Base-by-base conservation (phyloP, 1,139 yeast genomes). In the Candida buenavistaensis region DNA sequence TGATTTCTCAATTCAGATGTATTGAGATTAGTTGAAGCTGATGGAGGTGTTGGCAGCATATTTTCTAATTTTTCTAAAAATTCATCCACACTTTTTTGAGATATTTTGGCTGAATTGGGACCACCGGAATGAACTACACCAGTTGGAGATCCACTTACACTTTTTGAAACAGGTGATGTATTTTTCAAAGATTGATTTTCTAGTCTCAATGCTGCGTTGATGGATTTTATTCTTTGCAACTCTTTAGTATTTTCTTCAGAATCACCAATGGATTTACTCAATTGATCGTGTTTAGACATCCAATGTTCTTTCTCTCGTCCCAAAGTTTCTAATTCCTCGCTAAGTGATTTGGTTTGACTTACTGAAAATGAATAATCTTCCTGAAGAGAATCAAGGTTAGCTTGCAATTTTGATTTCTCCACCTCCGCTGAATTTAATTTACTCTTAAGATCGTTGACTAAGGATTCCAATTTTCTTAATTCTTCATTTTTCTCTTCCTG, bases 121-220 rank as follows among this genome's bases (percentile, higher is more conserved):
- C 33, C 32, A 6, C 27, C 25, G 16, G 28, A 13, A 11, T 23
- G 9, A 31, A 14, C 37, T 21, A 38, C 32, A 13, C 23, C 33
- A n/a, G 35, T 22, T n/a, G 33, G 32, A 6, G 38, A 30, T 15
- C 7, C 32, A 14, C 11, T 31, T 15, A 23, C 20, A 12, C 23
- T 24, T 15, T 40, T 23, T 21, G 32, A 27, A 7, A 31, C 38
- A 4, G 43, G 39, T 5, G 42, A 30, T 3, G 44, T 12, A 26
- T 37, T 43, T 46, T 67, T 68, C 38, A 68, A 54, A 2, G 70
- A 55, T 43, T 65, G 70, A 39, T 62, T 65, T 41, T 68, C 74
- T 35, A 66, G 56, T 36, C 70, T 54, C 37, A 68, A 61, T 19
- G 64, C 58, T 10, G 72, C 68, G 36, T 55, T 58, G 5, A 55